A percentile compares a stretch with the other conserved stretches of the same genome.
These are phyloP conservation scores for Cercophora sp. DNA, from an alignment of 495 filamentous ascomycete genomes.

Conservation along the genomic window DNA sequence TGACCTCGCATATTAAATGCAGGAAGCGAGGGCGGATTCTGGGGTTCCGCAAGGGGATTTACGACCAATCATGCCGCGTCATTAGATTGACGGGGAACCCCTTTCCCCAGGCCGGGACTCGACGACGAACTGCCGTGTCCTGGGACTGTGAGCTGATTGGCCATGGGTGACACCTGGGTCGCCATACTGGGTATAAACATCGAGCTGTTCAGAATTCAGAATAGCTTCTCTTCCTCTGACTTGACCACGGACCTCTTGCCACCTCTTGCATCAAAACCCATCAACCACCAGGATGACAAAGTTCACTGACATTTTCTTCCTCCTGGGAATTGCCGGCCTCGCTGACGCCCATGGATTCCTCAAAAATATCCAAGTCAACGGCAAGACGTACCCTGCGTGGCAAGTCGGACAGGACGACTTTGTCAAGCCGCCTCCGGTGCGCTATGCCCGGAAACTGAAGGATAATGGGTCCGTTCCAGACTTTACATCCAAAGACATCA, in stretches of 20 bases:
- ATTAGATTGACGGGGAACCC: not conserved
- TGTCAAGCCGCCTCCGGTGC: constrained; percentile 15
- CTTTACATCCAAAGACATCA: constrained; percentile 19
- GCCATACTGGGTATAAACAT: not conserved
- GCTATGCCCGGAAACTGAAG: constrained; percentile 15
- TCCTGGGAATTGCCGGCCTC: constrained; percentile 11
- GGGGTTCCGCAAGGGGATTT: not conserved
- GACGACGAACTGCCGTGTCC: not conserved
- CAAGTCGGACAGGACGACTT: constrained; percentile 21
- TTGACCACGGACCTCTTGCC: too few species aligned
- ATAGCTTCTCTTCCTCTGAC: too few species aligned
- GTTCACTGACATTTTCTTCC: not conserved
- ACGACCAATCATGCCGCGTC: not conserved
- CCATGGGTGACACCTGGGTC: not conserved
- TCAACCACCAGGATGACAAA: not conserved
- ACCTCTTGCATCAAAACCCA: too few species aligned
- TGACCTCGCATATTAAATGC: not conserved
- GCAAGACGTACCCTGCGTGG: constrained; percentile 20
- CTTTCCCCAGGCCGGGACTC: not conserved
- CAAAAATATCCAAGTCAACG: constrained; percentile 18
- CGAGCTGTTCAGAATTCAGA: too few species aligned
- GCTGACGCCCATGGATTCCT: constrained; percentile 20
- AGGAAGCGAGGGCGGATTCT: not conserved
- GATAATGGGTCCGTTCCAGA: constrained; percentile 22
- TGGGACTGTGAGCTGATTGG: not conserved